These are phyloP conservation scores for Mortierella hygrophila DNA, from an alignment of 192 early-diverging fungal genomes.

Conservation along the genomic window DNA sequence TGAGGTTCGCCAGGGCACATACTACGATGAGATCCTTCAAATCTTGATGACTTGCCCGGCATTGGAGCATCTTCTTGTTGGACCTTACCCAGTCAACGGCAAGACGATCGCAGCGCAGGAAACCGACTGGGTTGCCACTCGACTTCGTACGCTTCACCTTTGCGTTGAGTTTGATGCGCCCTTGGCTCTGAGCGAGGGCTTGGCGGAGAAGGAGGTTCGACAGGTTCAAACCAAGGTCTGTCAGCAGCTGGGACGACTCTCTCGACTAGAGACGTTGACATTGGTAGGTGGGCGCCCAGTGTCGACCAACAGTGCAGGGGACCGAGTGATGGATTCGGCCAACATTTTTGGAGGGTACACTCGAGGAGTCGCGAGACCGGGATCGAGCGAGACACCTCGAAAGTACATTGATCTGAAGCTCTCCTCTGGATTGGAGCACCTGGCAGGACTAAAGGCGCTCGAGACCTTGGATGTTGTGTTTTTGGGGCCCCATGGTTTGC, in stretches of 20 bases:
- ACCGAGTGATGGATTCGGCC: background rate
- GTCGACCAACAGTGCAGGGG: background rate
- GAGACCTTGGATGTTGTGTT: background rate
- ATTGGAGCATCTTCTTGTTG: constrained; percentile 17
- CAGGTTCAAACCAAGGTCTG: constrained; percentile 21
- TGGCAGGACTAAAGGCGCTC: constrained; percentile 3
- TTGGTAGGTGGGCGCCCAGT: constrained; percentile 8
- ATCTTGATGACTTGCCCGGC: constrained; percentile 9
- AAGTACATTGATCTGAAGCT: constrained; percentile 12
- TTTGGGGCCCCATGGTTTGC: constrained; percentile 17
- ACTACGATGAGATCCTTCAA: constrained; percentile 13
- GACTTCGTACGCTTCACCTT: background rate
- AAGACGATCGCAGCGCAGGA: background rate
- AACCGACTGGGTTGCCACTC: constrained; percentile 3
- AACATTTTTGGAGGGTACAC: background rate
- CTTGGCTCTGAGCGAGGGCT: background rate
- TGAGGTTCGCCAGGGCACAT: background rate
- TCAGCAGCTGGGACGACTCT: constrained; percentile 5
- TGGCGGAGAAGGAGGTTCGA: background rate
- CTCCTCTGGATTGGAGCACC: background rate
- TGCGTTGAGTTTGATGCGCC: constrained; percentile 26
- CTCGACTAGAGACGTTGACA: background rate
- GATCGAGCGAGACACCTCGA: background rate
- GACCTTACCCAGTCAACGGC: constrained; percentile 23
- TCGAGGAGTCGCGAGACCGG: background rate